Evolutionary conservation across 2,329 filamentous ascomycete genomes (phyloP).

Genomic region (Microsporum audouinii): DNA sequence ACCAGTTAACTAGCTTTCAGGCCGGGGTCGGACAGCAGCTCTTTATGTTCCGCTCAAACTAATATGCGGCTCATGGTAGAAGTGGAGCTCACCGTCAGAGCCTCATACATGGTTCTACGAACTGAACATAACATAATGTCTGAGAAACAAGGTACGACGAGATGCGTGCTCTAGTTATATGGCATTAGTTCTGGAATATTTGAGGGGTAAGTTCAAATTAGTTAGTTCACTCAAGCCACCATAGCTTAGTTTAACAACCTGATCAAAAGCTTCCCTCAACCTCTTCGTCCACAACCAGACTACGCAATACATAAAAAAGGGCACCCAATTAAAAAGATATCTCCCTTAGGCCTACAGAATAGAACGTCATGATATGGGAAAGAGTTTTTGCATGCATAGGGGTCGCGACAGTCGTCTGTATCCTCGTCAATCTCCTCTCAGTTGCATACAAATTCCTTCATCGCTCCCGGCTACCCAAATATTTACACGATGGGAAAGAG

Average conservation of each 20-base stretch:
- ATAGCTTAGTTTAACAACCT: neutral
- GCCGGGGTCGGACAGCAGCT: too few species aligned
- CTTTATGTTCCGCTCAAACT: too few species aligned
- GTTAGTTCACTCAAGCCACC: neutral
- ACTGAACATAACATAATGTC: too few species aligned
- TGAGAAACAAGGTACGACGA: too few species aligned
- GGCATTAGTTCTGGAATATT: too few species aligned
- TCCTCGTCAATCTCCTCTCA: conserved; percentile 4
- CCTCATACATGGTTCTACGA: too few species aligned
- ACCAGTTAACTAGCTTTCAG: neutral
- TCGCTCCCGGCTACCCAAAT: conserved; percentile 15
- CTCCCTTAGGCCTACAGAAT: neutral
- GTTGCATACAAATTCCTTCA: conserved; percentile 14
- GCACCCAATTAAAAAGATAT: neutral
- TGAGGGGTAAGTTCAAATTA: too few species aligned
- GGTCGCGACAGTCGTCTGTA: conserved; percentile 5
- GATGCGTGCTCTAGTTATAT: too few species aligned
- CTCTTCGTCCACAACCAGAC: neutral
- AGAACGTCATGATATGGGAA: neutral
- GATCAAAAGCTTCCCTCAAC: neutral
- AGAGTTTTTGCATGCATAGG: conserved; percentile 7
- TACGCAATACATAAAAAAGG: too few species aligned
- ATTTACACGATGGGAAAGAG: conserved; percentile 13
- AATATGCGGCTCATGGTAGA: too few species aligned
- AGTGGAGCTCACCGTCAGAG: too few species aligned